Evolutionary conservation across 257 asterid genomes (phyloP).

Genomic region (Przewalskia tangutica): DNA sequence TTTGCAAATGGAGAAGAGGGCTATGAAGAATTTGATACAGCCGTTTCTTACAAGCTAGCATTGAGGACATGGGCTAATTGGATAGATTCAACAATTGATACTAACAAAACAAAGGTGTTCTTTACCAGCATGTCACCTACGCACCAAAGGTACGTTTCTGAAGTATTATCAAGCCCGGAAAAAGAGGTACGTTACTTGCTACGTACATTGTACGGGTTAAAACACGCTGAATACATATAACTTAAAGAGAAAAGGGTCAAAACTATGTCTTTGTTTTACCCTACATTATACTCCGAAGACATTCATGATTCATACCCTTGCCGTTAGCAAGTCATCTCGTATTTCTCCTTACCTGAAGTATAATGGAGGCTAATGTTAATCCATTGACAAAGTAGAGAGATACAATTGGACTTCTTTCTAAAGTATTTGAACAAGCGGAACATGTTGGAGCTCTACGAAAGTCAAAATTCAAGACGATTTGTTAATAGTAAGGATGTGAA

Average conservation of each 20-base stretch:
- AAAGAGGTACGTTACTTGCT: background rate
- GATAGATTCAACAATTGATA: constrained; percentile 73
- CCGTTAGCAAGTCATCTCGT: background rate
- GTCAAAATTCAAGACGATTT: background rate
- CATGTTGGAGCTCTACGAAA: background rate
- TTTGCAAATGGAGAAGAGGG: constrained; percentile 80
- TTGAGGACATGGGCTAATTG: constrained; percentile 93
- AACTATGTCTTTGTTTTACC: background rate
- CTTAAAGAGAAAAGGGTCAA: background rate
- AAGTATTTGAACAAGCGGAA: background rate
- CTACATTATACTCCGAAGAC: background rate
- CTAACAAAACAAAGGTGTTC: constrained; percentile 60
- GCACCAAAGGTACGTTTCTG: constrained; percentile 44
- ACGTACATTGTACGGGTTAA: background rate
- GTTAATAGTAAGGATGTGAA: background rate
- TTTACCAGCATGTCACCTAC: constrained; percentile 87
- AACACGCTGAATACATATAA: background rate
- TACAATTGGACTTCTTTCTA: background rate
- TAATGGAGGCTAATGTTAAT: background rate
- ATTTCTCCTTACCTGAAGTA: background rate
- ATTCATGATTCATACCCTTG: background rate
- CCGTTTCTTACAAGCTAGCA: constrained; percentile 57
- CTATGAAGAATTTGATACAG: constrained; percentile 53
- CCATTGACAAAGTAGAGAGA: too few relatives aligned
- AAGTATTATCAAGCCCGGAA: background rate